Evolutionary conservation across 192 early-diverging fungal species (phyloP).

Genomic region (Gonapodya sp.): DNA sequence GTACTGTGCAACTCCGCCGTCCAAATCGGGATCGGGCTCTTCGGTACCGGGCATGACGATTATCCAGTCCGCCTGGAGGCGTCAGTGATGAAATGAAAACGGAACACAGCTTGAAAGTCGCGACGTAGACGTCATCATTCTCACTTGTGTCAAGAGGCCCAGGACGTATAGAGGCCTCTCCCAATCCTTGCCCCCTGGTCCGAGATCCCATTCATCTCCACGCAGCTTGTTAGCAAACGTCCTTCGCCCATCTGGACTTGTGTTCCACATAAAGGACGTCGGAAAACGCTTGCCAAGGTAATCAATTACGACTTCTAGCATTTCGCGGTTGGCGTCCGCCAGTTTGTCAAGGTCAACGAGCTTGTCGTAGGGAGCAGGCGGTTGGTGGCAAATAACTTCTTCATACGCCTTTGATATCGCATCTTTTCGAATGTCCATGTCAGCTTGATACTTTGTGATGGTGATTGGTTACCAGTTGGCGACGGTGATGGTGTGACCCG

Average conservation of each 20-base stretch:
- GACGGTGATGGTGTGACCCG: too few relatives aligned
- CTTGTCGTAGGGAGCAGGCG: background rate
- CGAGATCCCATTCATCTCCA: background rate
- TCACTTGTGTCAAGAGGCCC: background rate
- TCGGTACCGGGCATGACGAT: background rate
- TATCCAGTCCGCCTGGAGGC: background rate
- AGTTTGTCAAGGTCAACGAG: background rate
- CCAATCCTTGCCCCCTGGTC: background rate
- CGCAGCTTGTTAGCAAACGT: background rate
- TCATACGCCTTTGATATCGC: background rate
- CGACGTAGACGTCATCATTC: too few relatives aligned
- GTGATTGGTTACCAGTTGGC: too few relatives aligned
- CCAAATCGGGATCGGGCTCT: background rate
- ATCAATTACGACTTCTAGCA: background rate
- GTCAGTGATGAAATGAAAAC: too few relatives aligned
- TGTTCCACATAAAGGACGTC: background rate
- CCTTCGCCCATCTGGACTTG: background rate
- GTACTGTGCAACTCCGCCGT: background rate
- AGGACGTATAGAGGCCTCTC: background rate
- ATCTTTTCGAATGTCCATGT: background rate
- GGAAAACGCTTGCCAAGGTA: background rate
- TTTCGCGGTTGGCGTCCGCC: background rate
- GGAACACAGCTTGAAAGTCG: too few relatives aligned
- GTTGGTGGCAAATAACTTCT: background rate
- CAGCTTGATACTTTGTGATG: too few relatives aligned